Evolutionary conservation across 495 filamentous ascomycete genomes (phyloP).

Genomic region (Acidomyces sp.): DNA sequence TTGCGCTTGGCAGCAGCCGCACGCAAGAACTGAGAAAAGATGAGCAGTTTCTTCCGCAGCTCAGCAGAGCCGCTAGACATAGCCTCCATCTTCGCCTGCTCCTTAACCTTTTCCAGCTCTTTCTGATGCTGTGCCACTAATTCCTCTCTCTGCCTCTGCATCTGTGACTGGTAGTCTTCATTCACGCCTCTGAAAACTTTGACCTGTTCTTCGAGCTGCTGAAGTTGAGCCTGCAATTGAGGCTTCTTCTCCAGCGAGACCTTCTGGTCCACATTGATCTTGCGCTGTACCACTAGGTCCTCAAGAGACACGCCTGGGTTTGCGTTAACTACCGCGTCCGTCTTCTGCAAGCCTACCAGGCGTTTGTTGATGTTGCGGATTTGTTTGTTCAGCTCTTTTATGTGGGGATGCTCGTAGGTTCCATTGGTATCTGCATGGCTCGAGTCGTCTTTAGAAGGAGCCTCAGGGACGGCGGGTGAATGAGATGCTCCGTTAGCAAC

Average conservation of each 20-base stretch:
- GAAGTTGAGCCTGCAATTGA: constrained; percentile 56
- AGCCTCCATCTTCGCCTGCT: constrained; percentile 36
- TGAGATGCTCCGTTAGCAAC: constrained; percentile 13
- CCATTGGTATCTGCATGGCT: constrained; percentile 40
- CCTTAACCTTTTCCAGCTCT: constrained; percentile 56
- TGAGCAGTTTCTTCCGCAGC: constrained; percentile 34
- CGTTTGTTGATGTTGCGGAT: constrained; percentile 82
- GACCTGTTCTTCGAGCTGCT: constrained; percentile 73
- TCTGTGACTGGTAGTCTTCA: constrained; percentile 55
- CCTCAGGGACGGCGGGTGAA: constrained; percentile 15
- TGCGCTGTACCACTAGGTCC: constrained; percentile 63
- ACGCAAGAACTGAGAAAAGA: constrained; percentile 32
- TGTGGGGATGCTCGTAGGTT: constrained; percentile 52
- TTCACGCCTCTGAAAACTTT: constrained; percentile 71
- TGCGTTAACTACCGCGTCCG: constrained; percentile 64
- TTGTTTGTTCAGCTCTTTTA: constrained; percentile 80
- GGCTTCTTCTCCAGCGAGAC: constrained; percentile 82
- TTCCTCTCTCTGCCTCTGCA: constrained; percentile 55
- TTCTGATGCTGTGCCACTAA: constrained; percentile 57
- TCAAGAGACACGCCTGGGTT: constrained; percentile 66
- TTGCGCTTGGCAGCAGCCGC: constrained; percentile 48
- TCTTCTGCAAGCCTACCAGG: constrained; percentile 68
- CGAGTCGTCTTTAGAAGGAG: constrained; percentile 17
- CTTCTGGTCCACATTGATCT: constrained; percentile 90
- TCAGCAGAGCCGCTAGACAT: constrained; percentile 45